phyloP scores from a whole-genome alignment of 2,329 filamentous ascomycete species.

The Pseudocercospora macadamiae region DNA sequence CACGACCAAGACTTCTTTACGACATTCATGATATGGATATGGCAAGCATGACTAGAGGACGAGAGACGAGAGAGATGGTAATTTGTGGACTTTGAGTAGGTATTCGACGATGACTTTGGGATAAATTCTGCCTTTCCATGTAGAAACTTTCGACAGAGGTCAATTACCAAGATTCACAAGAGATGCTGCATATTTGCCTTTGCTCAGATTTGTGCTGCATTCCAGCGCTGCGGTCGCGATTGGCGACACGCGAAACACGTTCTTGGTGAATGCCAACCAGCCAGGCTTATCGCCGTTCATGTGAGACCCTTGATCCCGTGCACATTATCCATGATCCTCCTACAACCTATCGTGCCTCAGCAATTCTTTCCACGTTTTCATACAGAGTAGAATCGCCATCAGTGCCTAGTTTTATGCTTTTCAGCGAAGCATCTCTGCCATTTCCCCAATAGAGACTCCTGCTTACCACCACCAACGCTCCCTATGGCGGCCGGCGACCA shows the following conservation, averaged over 20 bases:
- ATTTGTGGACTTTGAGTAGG: not conserved
- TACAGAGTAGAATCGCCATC: not conserved
- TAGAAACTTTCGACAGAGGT: conserved; percentile 1
- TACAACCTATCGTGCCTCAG: too few species aligned
- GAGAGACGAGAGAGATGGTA: conserved; percentile 2
- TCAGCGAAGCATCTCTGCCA: not conserved
- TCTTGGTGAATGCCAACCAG: too few species aligned
- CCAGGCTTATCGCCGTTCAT: not conserved
- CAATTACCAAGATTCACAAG: too few species aligned
- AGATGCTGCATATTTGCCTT: too few species aligned
- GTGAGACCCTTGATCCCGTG: conserved; percentile 3
- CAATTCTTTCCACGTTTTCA: not conserved
- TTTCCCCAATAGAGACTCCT: not conserved
- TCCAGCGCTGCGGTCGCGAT: too few species aligned
- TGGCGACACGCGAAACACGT: too few species aligned
- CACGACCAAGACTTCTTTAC: not conserved
- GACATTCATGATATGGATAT: not conserved
- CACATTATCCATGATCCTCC: not conserved
- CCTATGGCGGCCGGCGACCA: conserved; percentile 41
- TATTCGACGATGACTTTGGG: not conserved
- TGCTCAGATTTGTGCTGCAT: too few species aligned
- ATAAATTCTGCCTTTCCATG: not conserved
- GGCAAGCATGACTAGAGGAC: conserved; percentile 1
- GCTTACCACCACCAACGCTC: not conserved
- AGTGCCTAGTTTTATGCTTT: not conserved